Evolutionary conservation across 2,329 filamentous ascomycete genomes (phyloP), one percentile per base, ranked within the genome.

Genomic region (Stenocarpella maydis): DNA sequence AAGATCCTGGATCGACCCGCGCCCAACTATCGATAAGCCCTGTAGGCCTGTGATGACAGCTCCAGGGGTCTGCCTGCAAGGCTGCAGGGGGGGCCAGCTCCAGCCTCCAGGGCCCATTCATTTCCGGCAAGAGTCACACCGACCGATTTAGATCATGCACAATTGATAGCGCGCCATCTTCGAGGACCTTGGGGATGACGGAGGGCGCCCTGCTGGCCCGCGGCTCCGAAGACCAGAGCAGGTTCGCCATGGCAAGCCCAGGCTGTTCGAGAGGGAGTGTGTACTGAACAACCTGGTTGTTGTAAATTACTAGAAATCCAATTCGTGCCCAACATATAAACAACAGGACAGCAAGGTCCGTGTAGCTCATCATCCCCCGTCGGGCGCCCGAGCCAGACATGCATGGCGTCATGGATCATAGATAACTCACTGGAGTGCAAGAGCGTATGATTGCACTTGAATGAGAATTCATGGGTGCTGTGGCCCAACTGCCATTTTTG

Each of bases 141-240:
- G 17, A n/a, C 24, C 34, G 41, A 31, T 6, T 45, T 5, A 34
- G 10, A 28, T n/a, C n/a, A n/a, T n/a, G n/a, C n/a, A n/a, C n/a
- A n/a, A n/a, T n/a, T n/a, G 50, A 60, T 15, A 67, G 17, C n/a
- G 58, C 50, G 28, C 50, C 21, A 31, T 67, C 64, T 7, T 47
- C 41, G 34, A 58, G 64, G 9, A 67, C 64, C 28, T 67, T 41
- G 64, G 49, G 21, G 37, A 67, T 55, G 17, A 67, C 50, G 2
- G 64, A 67, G 52, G 37, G n/a, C 64, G 14, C 65, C 53, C 28
- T 68, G 65, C n/a, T 64, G 65, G 43, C 52, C 52, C 19, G 53
- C 64, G n/a, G 53, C 53, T 19, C 47, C 72, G 24, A 70, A 39
- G 61, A 54, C 65, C 24, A 43, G 41, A 37, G n/a, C 4, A 45